Conservation (phyloP, 2,329 filamentous ascomycete species). For the Penicillium frequentans region DNA sequence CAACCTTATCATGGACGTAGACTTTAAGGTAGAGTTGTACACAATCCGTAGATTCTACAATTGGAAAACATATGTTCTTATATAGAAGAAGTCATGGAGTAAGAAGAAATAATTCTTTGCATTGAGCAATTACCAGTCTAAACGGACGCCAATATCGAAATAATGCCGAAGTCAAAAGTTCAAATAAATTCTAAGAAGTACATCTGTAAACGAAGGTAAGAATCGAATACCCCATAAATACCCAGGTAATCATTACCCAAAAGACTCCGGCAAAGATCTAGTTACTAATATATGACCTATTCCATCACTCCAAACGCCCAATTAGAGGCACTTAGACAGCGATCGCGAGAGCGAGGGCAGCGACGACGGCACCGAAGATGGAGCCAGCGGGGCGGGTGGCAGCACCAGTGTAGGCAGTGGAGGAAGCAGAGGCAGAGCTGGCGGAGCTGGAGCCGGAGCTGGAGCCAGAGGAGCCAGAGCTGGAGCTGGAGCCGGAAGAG, state of each 20-base stretch:
- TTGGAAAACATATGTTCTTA: not conserved
- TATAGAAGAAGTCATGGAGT: not conserved
- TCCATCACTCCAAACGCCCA: not conserved
- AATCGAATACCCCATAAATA: constrained; percentile 10
- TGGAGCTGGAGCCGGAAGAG: not conserved
- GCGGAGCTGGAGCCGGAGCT: constrained; percentile 3
- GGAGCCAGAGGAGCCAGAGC: not conserved
- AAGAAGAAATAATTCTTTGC: not conserved
- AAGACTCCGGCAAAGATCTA: not conserved
- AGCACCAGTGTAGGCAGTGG: constrained; percentile 8
- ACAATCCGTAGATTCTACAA: not conserved
- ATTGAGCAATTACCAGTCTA: not conserved
- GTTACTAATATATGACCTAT: not conserved
- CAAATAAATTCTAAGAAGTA: constrained; percentile 4
- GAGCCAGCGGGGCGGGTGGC: constrained; percentile 16
- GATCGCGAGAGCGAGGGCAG: constrained; percentile 21
- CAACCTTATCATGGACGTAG: not conserved
- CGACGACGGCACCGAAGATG: constrained; percentile 18
- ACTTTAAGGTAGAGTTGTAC: not conserved
- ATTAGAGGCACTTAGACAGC: constrained; percentile 14
- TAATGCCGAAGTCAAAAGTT: not conserved
- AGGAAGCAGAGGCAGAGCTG: constrained; percentile 8
- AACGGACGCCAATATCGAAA: not conserved
- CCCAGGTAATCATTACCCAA: constrained; percentile 1
- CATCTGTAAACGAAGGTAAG: constrained; percentile 8